Evolutionary conservation across 306 rosid species (phyloP), one percentile per base, ranked within the genome.

Genomic region (Quercus berberidifolia): DNA sequence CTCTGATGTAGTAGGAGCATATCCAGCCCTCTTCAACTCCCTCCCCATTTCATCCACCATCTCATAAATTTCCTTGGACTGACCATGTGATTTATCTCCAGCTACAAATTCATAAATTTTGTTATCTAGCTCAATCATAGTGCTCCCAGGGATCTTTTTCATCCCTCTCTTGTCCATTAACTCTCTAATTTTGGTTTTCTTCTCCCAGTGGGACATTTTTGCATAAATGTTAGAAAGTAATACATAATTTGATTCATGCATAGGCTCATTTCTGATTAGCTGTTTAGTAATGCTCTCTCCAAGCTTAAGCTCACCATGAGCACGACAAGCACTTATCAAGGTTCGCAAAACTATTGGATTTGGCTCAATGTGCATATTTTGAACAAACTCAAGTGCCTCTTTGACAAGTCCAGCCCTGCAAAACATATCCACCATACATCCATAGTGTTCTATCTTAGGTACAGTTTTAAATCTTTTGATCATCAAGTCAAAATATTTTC

Each of bases 381-480:
- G 82, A 25, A 94, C 86, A 69, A 94, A 92, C 51, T 83, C 90
- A 26, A 90, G 33, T 9, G 97, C 97, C 64, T 94, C 98, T 31
- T 91, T 81, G 60, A 92, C 90, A 74, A 73, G 90, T 58, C 99
- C 97, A 19, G 95, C 93, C 89, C 97, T 87, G 85, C 99, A 86
- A 26, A 91, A 76, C 87, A 94, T 78, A 85, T 94, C 99, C 28
- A 90, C 97, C 90, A 94, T 81, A 83, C 99, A 94, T 57, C 97
- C 99, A 65, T 86, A 91, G 79, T 94, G 99, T 84, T 94, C 99
- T 33, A 92, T 89, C 89, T 84, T 90, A 1, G 97, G 95, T n/a
- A 76, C 90, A 78, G 83, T 83, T 55, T 81, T 51, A 15, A 87
- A 88, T n/a, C 79, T 80, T 73, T 75, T 82, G 57, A 30, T 72